Conservation (phyloP, 2,329 filamentous ascomycete species). For the Hymenoscyphus fraxineus region DNA sequence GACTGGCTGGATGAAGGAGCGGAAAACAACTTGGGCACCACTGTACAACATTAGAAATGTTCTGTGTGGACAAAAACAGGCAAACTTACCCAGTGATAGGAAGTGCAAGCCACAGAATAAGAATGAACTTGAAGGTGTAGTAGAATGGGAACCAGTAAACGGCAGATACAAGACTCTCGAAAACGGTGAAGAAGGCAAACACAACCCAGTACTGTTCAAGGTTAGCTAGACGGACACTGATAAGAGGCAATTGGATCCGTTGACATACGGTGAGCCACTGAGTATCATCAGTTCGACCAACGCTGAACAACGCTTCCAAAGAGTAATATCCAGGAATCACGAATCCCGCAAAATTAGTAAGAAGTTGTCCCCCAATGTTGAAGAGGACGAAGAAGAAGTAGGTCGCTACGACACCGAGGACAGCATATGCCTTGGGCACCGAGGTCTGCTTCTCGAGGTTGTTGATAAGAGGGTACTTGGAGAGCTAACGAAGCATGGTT, state of each 20-base stretch:
- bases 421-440: slow-evolving; percentile 80
- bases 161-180: slow-evolving; percentile 78
- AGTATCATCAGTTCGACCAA: slow-evolving; percentile 71
- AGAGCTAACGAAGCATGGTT: slow-evolving; percentile 53
- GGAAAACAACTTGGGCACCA: slow-evolving; percentile 94
- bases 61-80: neutral
- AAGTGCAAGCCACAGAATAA: slow-evolving; percentile 96
- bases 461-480: slow-evolving; percentile 78
- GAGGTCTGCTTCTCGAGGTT: slow-evolving; percentile 82
- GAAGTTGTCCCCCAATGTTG: slow-evolving; percentile 83
- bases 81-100: slow-evolving; percentile 82
- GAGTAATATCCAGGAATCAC: slow-evolving; percentile 83
- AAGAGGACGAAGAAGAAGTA: slow-evolving; percentile 93
- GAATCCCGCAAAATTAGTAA: slow-evolving; percentile 84
- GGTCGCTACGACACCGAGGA: slow-evolving; percentile 69
- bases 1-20: slow-evolving; percentile 87
- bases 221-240: slow-evolving; percentile 12
- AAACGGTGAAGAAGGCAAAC: slow-evolving; percentile 76
- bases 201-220: slow-evolving; percentile 75
- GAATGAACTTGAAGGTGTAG: slow-evolving; percentile 98
- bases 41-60: slow-evolving; percentile 44
- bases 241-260: slow-evolving; percentile 4
- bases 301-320: slow-evolving; percentile 69
- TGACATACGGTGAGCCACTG: slow-evolving; percentile 70
- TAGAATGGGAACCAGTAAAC: slow-evolving; percentile 98